Base-by-base conservation (phyloP, 2,329 filamentous ascomycete genomes). In the Penicillium corylophilum region DNA sequence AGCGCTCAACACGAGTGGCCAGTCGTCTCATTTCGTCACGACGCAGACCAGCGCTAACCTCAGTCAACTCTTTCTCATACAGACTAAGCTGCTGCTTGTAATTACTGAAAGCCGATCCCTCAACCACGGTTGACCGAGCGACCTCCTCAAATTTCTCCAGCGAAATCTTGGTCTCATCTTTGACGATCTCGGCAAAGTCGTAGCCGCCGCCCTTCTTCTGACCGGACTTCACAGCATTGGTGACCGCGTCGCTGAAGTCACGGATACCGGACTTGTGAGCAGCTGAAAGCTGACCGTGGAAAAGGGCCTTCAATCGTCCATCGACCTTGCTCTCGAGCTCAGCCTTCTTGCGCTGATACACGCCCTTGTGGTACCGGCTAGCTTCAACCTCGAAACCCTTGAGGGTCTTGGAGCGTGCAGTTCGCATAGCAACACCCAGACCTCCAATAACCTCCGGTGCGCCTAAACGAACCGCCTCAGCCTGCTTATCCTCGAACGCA, bases 11-110 rank as follows among this genome's bases (percentile, higher is more conserved):
- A 18, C 94, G 84, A 28, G 87, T 94, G 2, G 94, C 92, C 56
- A 99, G 77, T 20, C 94, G 85, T 56, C 93, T 85, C 90, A 99
- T 96, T 74, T 99, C 94, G 60, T 99, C 94, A 67, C 94, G 92
- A 62, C 94, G 84, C 61, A 99, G 76, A 56, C 88, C 86, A 36
- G 83, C 81, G 60, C 91, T 95, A 48, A 95, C 90, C 59, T 94
- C 89, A 55, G 95, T 90, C 13, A 99, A 80, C 52, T 99, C 94
- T 70, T 95, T 93, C 68, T 89, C 88, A 63, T 93, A 96, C 23
- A 96, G 77, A 22, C 81, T 76, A 52, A 89, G 80, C 70, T 96
- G 89, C 43, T 91, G 82, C 67, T 87, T 85, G 70, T 94, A 95
- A 70, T 90, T 88, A 60, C 89, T 92, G 93, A 93, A 99, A 1